These are phyloP conservation scores for Teunomyces lycoperdinae DNA, from an alignment of 805 yeast species.

Conservation along the genomic window DNA sequence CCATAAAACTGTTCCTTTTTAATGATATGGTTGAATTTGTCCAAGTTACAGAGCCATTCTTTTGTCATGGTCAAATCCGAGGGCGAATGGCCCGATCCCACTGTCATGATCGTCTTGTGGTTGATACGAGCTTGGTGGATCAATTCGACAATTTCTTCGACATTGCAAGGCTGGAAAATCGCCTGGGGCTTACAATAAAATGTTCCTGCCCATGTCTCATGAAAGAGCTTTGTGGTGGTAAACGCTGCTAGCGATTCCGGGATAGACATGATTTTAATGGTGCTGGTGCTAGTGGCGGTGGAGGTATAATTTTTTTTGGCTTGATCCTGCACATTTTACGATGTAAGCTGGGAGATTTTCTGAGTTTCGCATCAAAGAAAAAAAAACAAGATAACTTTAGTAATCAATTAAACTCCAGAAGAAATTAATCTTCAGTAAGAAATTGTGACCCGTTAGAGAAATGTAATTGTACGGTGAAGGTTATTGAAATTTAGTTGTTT, in stretches of 20 bases:
- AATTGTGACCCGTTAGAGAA: too few relatives aligned
- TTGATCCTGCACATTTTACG: neutral
- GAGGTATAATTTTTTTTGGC: neutral
- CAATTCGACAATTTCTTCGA: slow-evolving; percentile 66
- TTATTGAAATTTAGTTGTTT: too few relatives aligned
- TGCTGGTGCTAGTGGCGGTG: too few relatives aligned
- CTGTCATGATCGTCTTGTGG: slow-evolving; percentile 70
- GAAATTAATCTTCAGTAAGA: too few relatives aligned
- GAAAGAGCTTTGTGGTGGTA: slow-evolving; percentile 43
- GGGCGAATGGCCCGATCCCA: slow-evolving; percentile 96
- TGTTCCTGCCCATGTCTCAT: slow-evolving; percentile 89
- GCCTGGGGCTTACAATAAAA: slow-evolving; percentile 73
- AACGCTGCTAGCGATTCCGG: slow-evolving; percentile 34
- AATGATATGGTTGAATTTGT: slow-evolving; percentile 61
- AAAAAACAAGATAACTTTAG: too few relatives aligned
- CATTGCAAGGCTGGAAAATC: slow-evolving; percentile 69
- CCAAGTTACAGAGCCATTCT: slow-evolving; percentile 87
- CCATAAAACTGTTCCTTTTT: slow-evolving; percentile 45
- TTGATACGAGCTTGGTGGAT: slow-evolving; percentile 61
- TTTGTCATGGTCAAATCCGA: slow-evolving; percentile 83
- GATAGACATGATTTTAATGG: slow-evolving; percentile 20
- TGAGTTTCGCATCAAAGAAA: too few relatives aligned
- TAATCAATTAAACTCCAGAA: too few relatives aligned
- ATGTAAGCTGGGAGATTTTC: too few relatives aligned
- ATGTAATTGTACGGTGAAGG: too few relatives aligned